Conservation (phyloP, 441 rosid species). For the Euphorbia schlechtendalii region DNA sequence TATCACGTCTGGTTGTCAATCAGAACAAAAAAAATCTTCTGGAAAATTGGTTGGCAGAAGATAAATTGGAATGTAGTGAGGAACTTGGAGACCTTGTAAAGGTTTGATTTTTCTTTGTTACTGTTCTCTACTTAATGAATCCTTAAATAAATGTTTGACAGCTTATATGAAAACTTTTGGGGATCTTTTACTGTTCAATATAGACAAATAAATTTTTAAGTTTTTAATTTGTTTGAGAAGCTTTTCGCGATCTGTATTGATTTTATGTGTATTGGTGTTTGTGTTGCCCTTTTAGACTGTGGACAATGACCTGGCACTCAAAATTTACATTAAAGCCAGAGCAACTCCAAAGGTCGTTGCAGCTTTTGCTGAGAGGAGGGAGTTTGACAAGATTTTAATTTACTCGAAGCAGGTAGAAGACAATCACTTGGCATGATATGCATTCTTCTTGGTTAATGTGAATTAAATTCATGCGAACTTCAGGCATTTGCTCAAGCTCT, state of each 20-base stretch:
- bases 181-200: too few relatives aligned
- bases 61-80: constrained; percentile 97
- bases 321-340: constrained; percentile 96
- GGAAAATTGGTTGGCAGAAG: constrained; percentile 99
- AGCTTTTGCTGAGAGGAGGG: constrained; percentile 99
- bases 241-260: too few relatives aligned
- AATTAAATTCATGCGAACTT: background rate
- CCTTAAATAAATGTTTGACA: background rate
- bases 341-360: constrained; percentile 99
- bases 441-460: background rate
- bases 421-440: background rate
- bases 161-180: too few relatives aligned
- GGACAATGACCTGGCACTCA: constrained; percentile 98
- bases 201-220: too few relatives aligned
- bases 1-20: constrained; percentile 97
- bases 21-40: constrained; percentile 97
- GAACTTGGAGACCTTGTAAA: constrained; percentile 99
- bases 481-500: background rate
- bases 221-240: too few relatives aligned
- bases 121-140: background rate
- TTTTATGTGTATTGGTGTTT: background rate
- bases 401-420: constrained; percentile 93
- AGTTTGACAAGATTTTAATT: constrained; percentile 95
- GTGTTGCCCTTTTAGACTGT: constrained; percentile 63
- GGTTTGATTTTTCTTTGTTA: constrained; percentile 36